phyloP scores from a whole-genome alignment of 164 flowering plant species.

The Magnolia sinica region DNA sequence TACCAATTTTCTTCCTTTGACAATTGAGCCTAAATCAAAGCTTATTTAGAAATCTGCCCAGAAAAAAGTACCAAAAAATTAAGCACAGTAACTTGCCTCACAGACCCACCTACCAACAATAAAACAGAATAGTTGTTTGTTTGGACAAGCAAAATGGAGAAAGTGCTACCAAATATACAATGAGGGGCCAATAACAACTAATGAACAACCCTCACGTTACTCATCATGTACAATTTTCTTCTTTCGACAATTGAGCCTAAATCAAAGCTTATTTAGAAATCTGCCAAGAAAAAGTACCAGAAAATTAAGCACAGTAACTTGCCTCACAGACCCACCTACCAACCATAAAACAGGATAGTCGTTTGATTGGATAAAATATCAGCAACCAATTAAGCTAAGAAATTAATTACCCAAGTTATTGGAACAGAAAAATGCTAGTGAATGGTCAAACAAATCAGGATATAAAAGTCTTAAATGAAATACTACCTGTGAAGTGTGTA shows the following conservation, averaged over 20 bases:
- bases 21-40: neutral
- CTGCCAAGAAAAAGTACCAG: neutral
- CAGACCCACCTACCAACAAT: neutral
- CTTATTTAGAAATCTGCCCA: neutral
- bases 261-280: neutral
- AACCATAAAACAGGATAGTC: neutral
- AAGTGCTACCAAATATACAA: neutral
- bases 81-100: neutral
- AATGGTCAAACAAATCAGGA: neutral
- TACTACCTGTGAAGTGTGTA: conserved; percentile 62
- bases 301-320: neutral
- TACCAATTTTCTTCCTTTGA: neutral
- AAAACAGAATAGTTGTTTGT: neutral
- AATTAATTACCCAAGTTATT: neutral
- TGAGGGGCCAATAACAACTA: neutral
- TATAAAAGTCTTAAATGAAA: neutral
- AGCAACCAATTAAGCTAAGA: neutral
- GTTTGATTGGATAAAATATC: neutral
- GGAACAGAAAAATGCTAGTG: neutral
- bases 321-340: neutral
- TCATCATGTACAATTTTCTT: neutral
- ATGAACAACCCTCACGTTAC: neutral
- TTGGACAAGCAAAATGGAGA: neutral
- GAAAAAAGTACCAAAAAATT: neutral
- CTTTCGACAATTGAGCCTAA: neutral